A percentile compares a stretch with the other conserved stretches of the same genome.
phyloP scores from a whole-genome alignment of 495 filamentous ascomycete species.

The Aspergillus indologenus region DNA sequence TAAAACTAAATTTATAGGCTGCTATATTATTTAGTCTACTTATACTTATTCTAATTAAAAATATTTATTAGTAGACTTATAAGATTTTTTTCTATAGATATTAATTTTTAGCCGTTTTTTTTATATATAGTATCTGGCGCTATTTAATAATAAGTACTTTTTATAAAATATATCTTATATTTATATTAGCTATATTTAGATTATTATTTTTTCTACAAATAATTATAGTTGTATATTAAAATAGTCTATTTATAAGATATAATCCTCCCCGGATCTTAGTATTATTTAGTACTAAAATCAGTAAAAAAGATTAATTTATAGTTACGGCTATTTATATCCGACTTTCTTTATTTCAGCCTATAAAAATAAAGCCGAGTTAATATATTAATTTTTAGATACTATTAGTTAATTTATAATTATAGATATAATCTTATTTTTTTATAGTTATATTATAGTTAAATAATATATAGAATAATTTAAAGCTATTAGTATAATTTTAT shows the following conservation, averaged over 20 bases:
- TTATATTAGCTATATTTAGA: conserved; percentile 24
- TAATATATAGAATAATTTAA: conserved; percentile 23
- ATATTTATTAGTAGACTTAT: conserved; percentile 25
- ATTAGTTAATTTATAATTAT: conserved; percentile 30
- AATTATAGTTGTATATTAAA: conserved; percentile 21
- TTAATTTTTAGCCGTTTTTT: conserved; percentile 24
- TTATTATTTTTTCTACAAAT: conserved; percentile 20
- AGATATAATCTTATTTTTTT: conserved; percentile 39
- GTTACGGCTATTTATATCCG: conserved; percentile 19
- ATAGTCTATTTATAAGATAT: too few species aligned
- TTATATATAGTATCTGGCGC: conserved; percentile 27
- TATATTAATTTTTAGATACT: conserved; percentile 42
- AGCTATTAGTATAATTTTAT: conserved; percentile 27
- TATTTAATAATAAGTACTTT: conserved; percentile 17
- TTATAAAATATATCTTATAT: conserved; percentile 26
- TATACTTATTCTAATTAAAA: conserved; percentile 21
- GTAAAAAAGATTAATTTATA: conserved; percentile 12
- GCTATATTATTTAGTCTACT: conserved; percentile 16
- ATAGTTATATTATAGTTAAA: conserved; percentile 34
- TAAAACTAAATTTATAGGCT: conserved; percentile 16
- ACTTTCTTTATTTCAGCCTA: conserved; percentile 22
- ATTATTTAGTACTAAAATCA: conserved; percentile 15
- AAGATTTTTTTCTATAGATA: conserved; percentile 35
- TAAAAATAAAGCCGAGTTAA: conserved; percentile 33
- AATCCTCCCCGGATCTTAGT: conserved; percentile 20